Evolutionary conservation across 139 green algal genomes (phyloP), one percentile per base, ranked within the genome.

Genomic region (Chlamydomonas applanata): DNA sequence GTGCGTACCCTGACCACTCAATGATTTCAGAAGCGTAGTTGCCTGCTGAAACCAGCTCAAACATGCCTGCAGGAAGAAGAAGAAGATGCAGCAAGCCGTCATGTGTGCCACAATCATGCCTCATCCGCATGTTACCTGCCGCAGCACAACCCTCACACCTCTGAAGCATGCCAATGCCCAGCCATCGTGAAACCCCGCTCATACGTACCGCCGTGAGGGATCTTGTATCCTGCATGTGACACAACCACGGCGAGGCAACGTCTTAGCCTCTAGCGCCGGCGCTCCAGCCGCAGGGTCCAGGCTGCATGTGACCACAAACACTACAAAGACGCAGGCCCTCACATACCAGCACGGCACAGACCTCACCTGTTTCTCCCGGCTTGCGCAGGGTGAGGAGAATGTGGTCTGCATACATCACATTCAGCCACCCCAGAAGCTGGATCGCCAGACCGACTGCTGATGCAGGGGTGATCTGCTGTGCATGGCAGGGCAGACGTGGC

Each of bases 1-100:
- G 20, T 0, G 89, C 88, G 22, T 72, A 93, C 4, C 89, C 87
- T 1, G 54, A 25, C 90, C 90, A 95, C 81, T 95, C 90, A 7
- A 89, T 0, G 0, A 89, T 89, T 81, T 96, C 91, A 14, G 84
- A 86, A 29, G 83, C 78, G 45, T 92, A 95, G 74, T 96, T 96
- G 17, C 84, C 91, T 0, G 81, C 87, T 4, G 89, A 93, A 0
- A 94, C 91, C 16, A 82, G 77, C 33, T 90, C 65, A 77, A 95
- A 96, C 71, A 88, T 65, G n/a, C n/a, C n/a, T n/a, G n/a, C n/a
- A n/a, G n/a, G n/a, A n/a, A n/a, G n/a, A n/a, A n/a, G n/a, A n/a
- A n/a, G n/a, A n/a, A n/a, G n/a, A n/a, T n/a, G n/a, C n/a, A n/a
- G n/a, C n/a, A n/a, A n/a, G n/a, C n/a, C n/a, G n/a, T n/a, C n/a